phyloP scores from a whole-genome alignment of 768 basidiomycete genomes.

The Xerocomus spinulosus region DNA sequence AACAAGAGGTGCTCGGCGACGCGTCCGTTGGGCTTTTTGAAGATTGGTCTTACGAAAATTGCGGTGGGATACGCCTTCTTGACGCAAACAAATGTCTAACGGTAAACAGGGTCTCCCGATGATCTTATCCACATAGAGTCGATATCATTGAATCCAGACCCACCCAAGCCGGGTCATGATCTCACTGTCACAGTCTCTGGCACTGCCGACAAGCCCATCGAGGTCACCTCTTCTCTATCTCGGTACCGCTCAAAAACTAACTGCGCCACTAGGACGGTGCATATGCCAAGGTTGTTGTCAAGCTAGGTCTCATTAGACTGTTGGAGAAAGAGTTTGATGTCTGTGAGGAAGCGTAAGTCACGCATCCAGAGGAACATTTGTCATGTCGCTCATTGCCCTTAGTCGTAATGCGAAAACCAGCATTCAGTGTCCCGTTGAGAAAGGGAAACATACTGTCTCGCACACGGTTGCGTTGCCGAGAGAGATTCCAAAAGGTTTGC shows the following conservation, averaged over 20 bases:
- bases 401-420: slow-evolving; percentile 72
- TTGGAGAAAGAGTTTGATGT: slow-evolving; percentile 79
- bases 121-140: slow-evolving; percentile 61
- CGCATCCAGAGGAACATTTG: background rate
- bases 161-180: slow-evolving; percentile 81
- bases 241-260: slow-evolving; percentile 8
- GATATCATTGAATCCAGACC: slow-evolving; percentile 78
- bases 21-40: slow-evolving; percentile 34
- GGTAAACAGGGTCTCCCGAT: slow-evolving; percentile 36
- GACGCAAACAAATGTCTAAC: slow-evolving; percentile 2
- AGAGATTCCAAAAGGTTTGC: slow-evolving; percentile 80
- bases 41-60: slow-evolving; percentile 65
- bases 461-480: slow-evolving; percentile 86
- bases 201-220: slow-evolving; percentile 50
- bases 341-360: slow-evolving; percentile 88
- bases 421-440: slow-evolving; percentile 79
- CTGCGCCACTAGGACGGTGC: slow-evolving; percentile 71
- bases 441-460: slow-evolving; percentile 63
- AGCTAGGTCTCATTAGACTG: slow-evolving; percentile 91
- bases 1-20: slow-evolving; percentile 32
- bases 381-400: slow-evolving; percentile 3
- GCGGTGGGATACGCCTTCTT: slow-evolving; percentile 51
- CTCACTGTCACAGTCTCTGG: slow-evolving; percentile 83
- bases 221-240: slow-evolving; percentile 43
- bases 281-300: slow-evolving; percentile 84